Percentiles rank a stretch among this genome's conserved stretches.
Conservation (phyloP, 2,329 filamentous ascomycete species). For the Nannizzia gypsea region DNA sequence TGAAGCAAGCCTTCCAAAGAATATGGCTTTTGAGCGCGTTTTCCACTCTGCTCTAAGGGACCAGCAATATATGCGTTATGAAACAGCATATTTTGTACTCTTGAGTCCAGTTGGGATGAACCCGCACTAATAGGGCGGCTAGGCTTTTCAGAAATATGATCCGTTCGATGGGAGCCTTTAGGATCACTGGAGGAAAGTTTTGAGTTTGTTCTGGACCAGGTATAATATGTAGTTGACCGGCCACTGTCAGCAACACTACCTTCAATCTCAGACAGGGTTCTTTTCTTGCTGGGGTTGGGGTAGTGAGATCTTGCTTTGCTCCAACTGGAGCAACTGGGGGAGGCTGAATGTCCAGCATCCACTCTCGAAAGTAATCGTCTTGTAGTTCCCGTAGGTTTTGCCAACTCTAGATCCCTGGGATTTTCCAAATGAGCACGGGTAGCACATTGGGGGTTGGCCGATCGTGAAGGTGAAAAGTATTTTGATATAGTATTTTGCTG, state of each 20-base stretch:
- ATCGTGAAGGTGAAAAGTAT: not conserved
- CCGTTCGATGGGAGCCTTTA: not conserved
- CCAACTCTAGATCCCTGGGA: not conserved
- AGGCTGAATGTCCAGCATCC: not conserved
- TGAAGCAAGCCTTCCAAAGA: slow-evolving; percentile 8
- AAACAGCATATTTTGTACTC: slow-evolving; percentile 9
- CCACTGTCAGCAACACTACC: not conserved
- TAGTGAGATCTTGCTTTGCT: too few species aligned
- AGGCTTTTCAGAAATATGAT: too few species aligned
- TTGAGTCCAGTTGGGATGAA: slow-evolving; percentile 5
- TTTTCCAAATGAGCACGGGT: too few species aligned
- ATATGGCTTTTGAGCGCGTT: not conserved
- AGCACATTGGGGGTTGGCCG: not conserved
- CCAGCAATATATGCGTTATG: slow-evolving; percentile 9
- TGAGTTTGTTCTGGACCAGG: slow-evolving; percentile 8
- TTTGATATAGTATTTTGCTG: not conserved
- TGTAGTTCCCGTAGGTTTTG: not conserved
- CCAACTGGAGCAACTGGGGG: too few species aligned
- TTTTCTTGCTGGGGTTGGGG: not conserved
- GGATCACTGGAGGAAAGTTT: not conserved
- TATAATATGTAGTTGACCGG: slow-evolving; percentile 6
- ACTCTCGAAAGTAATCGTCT: not conserved
- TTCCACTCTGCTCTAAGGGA: not conserved
- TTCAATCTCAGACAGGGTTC: not conserved
- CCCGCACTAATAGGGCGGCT: not conserved